phyloP scores from a whole-genome alignment of 2,329 filamentous ascomycete genomes.

The Cercospora canescens region DNA sequence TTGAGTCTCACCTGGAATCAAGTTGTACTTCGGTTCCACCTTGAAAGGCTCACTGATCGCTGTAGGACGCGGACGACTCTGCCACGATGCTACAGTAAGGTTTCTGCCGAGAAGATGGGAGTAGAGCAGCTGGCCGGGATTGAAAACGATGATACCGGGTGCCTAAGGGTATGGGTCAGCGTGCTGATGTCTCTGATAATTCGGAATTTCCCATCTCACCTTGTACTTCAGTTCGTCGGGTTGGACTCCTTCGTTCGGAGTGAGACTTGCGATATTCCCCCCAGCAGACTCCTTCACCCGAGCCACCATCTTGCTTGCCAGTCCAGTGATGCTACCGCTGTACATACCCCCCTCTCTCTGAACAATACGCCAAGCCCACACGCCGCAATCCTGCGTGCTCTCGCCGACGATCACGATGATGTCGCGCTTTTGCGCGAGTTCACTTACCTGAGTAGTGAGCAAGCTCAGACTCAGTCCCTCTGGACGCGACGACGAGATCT shows the following conservation, averaged over 20 bases:
- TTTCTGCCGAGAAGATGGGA: conserved; percentile 63
- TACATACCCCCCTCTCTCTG: conserved; percentile 65
- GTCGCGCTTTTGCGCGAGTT: conserved; percentile 56
- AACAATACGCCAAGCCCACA: conserved; percentile 70
- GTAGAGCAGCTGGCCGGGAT: conserved; percentile 76
- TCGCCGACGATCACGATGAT: conserved; percentile 77
- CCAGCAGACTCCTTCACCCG: not conserved
- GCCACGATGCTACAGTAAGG: conserved; percentile 61
- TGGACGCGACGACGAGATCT: conserved; percentile 18
- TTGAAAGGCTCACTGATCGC: conserved; percentile 59
- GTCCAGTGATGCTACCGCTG: conserved; percentile 67
- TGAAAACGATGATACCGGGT: conserved; percentile 72
- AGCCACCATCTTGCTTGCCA: conserved; percentile 52
- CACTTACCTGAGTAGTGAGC: conserved; percentile 55
- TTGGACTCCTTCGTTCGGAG: not conserved
- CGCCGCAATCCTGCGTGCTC: conserved; percentile 67
- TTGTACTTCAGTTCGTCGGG: not conserved
- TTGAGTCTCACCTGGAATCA: conserved; percentile 46
- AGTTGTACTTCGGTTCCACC: conserved; percentile 59
- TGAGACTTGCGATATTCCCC: not conserved
- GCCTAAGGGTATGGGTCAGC: conserved; percentile 28
- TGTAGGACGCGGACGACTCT: conserved; percentile 58
- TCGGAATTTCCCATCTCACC: not conserved
- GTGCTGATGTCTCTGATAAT: not conserved
- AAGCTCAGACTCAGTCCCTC: conserved; percentile 67